Percentiles rank a stretch among this genome's conserved stretches.
Conservation (phyloP, 768 basidiomycete species). For the Lactarius trivialis region DNA sequence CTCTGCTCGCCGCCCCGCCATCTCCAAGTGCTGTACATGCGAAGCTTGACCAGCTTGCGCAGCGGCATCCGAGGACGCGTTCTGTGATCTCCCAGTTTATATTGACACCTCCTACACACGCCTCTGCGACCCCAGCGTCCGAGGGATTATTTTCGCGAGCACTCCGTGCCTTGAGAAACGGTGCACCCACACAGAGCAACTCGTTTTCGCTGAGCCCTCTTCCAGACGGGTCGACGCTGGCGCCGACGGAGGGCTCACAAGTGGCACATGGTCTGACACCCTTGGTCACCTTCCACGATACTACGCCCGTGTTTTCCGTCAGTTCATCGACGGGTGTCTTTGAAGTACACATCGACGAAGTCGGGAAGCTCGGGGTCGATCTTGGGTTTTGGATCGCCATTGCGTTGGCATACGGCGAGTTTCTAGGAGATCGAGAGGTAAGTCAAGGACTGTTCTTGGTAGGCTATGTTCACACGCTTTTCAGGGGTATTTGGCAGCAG, state of each 20-base stretch:
- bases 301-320: constrained; percentile 58
- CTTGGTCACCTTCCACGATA: constrained; percentile 64
- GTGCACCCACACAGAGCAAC: constrained; percentile 12
- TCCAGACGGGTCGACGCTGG: constrained; percentile 8
- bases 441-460: constrained; percentile 23
- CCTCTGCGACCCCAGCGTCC: constrained; percentile 21
- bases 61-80: constrained; percentile 1
- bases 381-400: constrained; percentile 73
- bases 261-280: constrained; percentile 34
- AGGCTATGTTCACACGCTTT: neutral
- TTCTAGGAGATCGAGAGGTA: constrained; percentile 73
- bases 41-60: constrained; percentile 28
- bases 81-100: constrained; percentile 29
- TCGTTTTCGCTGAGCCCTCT: constrained; percentile 22
- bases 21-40: constrained; percentile 29
- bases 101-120: constrained; percentile 29
- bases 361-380: constrained; percentile 58
- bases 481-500: constrained; percentile 31
- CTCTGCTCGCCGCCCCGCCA: constrained; percentile 26
- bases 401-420: constrained; percentile 69
- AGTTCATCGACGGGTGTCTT: constrained; percentile 53
- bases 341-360: constrained; percentile 54
- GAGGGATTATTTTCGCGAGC: constrained; percentile 28
- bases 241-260: neutral
- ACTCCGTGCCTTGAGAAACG: constrained; percentile 25